These are phyloP conservation scores for Cicer arietinum DNA, from an alignment of 306 rosid species.

Conservation along the genomic window DNA sequence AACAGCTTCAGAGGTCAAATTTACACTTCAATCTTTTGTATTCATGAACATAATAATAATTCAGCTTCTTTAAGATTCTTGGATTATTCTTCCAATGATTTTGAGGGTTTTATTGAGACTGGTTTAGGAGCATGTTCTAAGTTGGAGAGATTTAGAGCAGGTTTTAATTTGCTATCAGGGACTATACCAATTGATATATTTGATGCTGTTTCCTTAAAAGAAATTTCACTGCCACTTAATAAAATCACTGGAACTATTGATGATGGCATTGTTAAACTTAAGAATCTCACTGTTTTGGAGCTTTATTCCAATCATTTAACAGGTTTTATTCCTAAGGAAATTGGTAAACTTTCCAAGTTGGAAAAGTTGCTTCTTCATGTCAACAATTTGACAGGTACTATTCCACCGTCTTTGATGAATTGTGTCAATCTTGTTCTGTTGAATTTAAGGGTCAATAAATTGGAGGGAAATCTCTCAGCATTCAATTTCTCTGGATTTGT, in stretches of 20 bases:
- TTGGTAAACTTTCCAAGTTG: conserved; percentile 71
- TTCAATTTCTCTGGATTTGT: conserved; percentile 70
- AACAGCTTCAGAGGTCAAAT: conserved; percentile 73
- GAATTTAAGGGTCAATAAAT: conserved; percentile 75
- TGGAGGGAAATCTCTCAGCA: conserved; percentile 70
- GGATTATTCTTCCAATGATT: conserved; percentile 75
- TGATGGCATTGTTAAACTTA: conserved; percentile 54
- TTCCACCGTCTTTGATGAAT: conserved; percentile 68
- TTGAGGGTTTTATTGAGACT: conserved; percentile 50
- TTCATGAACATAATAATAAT: conserved; percentile 35
- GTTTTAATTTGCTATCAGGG: conserved; percentile 72
- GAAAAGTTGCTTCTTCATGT: conserved; percentile 66
- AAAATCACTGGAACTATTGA: conserved; percentile 60
- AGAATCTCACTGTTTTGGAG: conserved; percentile 68
- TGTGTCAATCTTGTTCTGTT: conserved; percentile 69
- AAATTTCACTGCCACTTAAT: conserved; percentile 71
- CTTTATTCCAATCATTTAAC: conserved; percentile 68
- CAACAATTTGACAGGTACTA: conserved; percentile 70
- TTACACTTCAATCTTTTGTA: conserved; percentile 60
- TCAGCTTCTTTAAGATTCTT: conserved; percentile 55
- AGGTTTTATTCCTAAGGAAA: conserved; percentile 63
- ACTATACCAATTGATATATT: conserved; percentile 68
- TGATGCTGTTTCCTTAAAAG: conserved; percentile 52
- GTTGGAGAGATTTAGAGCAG: conserved; percentile 75
- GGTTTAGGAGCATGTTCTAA: conserved; percentile 73